These are phyloP conservation scores for Aspergillus sp. DNA, from an alignment of 2,329 filamentous ascomycete species.

Conservation along the genomic window DNA sequence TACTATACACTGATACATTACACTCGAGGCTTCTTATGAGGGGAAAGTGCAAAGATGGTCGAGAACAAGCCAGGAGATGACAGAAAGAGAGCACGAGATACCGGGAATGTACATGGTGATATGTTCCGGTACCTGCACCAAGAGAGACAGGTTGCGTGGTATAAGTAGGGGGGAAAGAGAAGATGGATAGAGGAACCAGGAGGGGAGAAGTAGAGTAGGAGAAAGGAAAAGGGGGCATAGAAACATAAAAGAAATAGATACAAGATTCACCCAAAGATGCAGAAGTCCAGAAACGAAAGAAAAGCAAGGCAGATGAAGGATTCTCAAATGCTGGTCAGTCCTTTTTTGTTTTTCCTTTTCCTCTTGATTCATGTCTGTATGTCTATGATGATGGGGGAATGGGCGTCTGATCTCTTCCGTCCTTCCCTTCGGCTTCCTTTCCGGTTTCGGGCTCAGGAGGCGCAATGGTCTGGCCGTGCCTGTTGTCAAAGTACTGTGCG, in stretches of 20 bases:
- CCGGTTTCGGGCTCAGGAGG: slow-evolving; percentile 52
- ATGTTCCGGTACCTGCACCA: slow-evolving; percentile 31
- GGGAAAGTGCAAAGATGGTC: slow-evolving; percentile 15
- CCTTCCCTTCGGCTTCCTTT: slow-evolving; percentile 47
- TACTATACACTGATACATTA: slow-evolving; percentile 36
- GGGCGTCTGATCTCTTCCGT: slow-evolving; percentile 41
- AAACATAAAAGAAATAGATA: slow-evolving; percentile 21
- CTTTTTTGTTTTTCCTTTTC: slow-evolving; percentile 16
- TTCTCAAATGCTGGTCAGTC: slow-evolving; percentile 1
- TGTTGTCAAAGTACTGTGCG: slow-evolving; percentile 83
- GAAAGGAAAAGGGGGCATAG: slow-evolving; percentile 1
- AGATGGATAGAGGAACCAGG: neutral
- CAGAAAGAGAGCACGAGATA: slow-evolving; percentile 13
- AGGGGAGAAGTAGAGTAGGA: neutral
- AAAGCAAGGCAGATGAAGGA: neutral
- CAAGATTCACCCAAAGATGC: slow-evolving; percentile 2
- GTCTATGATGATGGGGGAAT: slow-evolving; percentile 32
- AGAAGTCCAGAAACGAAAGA: slow-evolving; percentile 18
- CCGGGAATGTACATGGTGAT: slow-evolving; percentile 27
- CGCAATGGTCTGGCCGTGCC: slow-evolving; percentile 55
- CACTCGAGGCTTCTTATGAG: slow-evolving; percentile 19
- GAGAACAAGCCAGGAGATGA: slow-evolving; percentile 14
- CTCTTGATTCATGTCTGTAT: slow-evolving; percentile 8
- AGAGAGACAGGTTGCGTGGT: neutral
- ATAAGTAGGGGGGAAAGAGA: neutral